phyloP scores from a whole-genome alignment of 1,284 basidiomycete genomes.

The Somion occarium region DNA sequence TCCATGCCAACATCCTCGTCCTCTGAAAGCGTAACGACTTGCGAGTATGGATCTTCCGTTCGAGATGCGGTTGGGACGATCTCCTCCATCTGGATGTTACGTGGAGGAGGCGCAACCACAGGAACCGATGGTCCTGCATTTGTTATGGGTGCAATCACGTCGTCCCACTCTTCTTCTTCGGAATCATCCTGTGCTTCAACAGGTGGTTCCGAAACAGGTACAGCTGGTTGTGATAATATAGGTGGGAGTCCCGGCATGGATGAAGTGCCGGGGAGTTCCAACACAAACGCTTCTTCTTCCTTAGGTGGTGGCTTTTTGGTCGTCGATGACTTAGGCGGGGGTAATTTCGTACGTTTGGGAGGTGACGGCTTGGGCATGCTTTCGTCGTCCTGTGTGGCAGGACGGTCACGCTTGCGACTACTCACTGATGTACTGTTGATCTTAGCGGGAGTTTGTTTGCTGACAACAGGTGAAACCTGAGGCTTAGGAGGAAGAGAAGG shows the following conservation, averaged over 20 bases:
- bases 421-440: no score
- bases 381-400: neutral
- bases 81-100: constrained; percentile 4
- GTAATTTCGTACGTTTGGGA: constrained; percentile 29
- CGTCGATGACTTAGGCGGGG: no score
- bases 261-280: constrained; percentile 12
- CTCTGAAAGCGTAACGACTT: constrained; percentile 22
- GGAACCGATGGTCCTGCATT: constrained; percentile 7
- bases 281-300: constrained; percentile 16
- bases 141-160: constrained; percentile 27
- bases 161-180: constrained; percentile 43
- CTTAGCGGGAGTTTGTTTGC: neutral
- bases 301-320: neutral
- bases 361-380: neutral
- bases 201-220: constrained; percentile 12
- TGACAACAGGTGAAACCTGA: neutral
- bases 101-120: neutral
- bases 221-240: constrained; percentile 6
- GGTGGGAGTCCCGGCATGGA: constrained; percentile 12
- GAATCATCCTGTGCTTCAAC: constrained; percentile 30
- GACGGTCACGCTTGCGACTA: constrained; percentile 2
- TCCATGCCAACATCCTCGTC: neutral
- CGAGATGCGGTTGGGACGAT: constrained; percentile 3
- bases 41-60: neutral
- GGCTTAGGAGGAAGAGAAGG: constrained; percentile 1